phyloP scores from a whole-genome alignment of 495 filamentous ascomycete genomes.

The Halenospora varia region DNA sequence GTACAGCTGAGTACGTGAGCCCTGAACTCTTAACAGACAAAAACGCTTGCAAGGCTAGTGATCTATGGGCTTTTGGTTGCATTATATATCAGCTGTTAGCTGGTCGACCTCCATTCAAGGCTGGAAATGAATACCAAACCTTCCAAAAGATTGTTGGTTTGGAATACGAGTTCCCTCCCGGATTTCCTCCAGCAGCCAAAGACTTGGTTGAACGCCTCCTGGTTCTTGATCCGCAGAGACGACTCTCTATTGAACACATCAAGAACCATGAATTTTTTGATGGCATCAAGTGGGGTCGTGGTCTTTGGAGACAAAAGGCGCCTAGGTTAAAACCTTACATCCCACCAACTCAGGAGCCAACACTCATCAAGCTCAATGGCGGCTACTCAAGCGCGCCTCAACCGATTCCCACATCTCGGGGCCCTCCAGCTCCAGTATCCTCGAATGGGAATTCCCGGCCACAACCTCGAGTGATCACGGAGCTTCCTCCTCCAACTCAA shows the following conservation, averaged over 20 bases:
- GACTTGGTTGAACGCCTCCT: conserved; percentile 91
- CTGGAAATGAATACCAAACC: conserved; percentile 92
- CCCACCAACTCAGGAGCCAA: conserved; percentile 70
- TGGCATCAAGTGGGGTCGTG: conserved; percentile 80
- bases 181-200: conserved; percentile 82
- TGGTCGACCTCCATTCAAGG: conserved; percentile 95
- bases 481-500: conserved; percentile 92
- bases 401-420: conserved; percentile 43
- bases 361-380: conserved; percentile 78
- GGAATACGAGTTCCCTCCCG: conserved; percentile 89
- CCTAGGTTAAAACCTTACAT: conserved; percentile 85
- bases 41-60: conserved; percentile 95
- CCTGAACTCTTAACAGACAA: conserved; percentile 94
- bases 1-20: conserved; percentile 97
- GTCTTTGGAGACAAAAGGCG: conserved; percentile 86
- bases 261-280: conserved; percentile 97
- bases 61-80: conserved; percentile 99
- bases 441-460: conserved; percentile 43
- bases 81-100: conserved; percentile 96
- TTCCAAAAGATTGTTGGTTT: conserved; percentile 97
- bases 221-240: conserved; percentile 80
- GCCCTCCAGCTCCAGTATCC: conserved; percentile 31
- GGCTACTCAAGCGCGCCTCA: conserved; percentile 43
- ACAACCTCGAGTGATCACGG: conserved; percentile 84
- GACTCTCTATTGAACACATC: conserved; percentile 93